Evolutionary conservation across 2,329 filamentous ascomycete species (phyloP).

Genomic region (Arthrobotrys conoides): DNA sequence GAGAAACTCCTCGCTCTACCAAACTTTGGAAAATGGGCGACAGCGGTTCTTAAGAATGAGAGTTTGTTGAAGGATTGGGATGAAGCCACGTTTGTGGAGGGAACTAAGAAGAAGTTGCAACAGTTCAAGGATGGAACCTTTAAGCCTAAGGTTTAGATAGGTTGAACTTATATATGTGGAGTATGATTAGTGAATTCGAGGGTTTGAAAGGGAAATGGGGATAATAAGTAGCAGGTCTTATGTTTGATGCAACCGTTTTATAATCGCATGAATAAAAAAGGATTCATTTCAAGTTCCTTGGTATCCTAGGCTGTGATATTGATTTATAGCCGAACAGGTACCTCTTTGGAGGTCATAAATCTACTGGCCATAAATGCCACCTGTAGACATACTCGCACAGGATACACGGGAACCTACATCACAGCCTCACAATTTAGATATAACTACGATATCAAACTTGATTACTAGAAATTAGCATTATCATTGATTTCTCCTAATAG

Average conservation of each 20-base stretch:
- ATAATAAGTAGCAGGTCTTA: too few species aligned
- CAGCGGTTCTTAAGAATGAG: conserved; percentile 73
- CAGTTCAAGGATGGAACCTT: conserved; percentile 49
- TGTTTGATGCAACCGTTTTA: background rate
- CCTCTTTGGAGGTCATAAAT: too few species aligned
- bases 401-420: too few species aligned
- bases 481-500: conserved; percentile 55
- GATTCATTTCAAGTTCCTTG: too few species aligned
- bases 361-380: too few species aligned
- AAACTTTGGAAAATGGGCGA: conserved; percentile 78
- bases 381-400: background rate
- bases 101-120: conserved; percentile 68
- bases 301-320: too few species aligned
- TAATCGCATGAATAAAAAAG: background rate
- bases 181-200: background rate
- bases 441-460: background rate
- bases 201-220: background rate
- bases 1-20: conserved; percentile 71
- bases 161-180: too few species aligned
- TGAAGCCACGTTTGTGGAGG: conserved; percentile 69
- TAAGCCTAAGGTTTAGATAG: conserved; percentile 32
- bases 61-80: conserved; percentile 78
- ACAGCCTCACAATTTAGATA: too few species aligned
- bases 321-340: too few species aligned
- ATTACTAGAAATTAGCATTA: conserved; percentile 59